Evolutionary conservation across 306 rosid genomes (phyloP), one percentile per base, ranked within the genome.

Genomic region (Mucuna pruriens): DNA sequence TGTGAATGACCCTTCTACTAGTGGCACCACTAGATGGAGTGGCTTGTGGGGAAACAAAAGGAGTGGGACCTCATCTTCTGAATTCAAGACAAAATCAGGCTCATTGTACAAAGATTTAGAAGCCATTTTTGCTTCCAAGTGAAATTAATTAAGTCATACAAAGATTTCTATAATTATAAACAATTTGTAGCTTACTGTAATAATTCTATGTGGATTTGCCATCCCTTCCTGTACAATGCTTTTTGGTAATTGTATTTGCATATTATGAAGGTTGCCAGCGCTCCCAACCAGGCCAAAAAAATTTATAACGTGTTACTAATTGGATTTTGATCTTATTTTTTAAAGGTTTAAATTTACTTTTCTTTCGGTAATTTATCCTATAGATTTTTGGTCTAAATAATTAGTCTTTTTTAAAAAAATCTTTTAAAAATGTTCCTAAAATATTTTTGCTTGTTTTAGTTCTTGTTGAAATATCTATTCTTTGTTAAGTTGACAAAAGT

Each of bases 111-210:
- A 89, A 83, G 97, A 95, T 84, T 83, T 95, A 83, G 99, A 95
- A 87, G 94, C 94, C 71, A 95, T 95, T 86, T 95, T 95, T 91
- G 88, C 97, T 63, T 89, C 99, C 78, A 89, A 88, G 83, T 92
- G 89, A 92, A 74, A 83, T 17, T n/a, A 74, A 83, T 17, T n/a
- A 36, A 16, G 25, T 4, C 7, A 36, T 65, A 36, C 67, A 62
- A 5, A 62, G 44, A 16, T 33, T 61, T 3, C 3, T 16, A 33
- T 62, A 16, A 62, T 31, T 62, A 31, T 6, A 16, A 29, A 31
- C 44, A 62, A 33, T 16, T 33, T 31, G 42, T 20, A 62, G 11
- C 67, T 29, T 15, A 29, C 20, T 61, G 11, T 61, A 58, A 58
- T 61, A 29, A 61, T 5, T 61, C 20, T 61, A 29, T 17, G 36